phyloP scores from a whole-genome alignment of 1,284 basidiomycete species.

The Cryptococcus maquisensis region DNA sequence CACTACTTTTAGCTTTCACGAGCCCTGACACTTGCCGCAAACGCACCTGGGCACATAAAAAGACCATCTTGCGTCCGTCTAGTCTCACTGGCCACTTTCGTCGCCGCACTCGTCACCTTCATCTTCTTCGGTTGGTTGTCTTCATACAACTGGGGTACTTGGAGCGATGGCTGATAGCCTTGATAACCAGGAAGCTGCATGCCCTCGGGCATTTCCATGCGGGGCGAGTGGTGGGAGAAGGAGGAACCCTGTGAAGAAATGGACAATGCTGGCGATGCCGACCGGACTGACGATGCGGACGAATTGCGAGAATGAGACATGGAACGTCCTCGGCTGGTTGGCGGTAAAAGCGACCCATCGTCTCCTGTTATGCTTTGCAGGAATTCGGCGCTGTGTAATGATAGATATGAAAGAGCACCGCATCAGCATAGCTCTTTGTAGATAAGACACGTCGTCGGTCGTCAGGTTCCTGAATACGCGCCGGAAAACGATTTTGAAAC shows the following conservation, averaged over 20 bases:
- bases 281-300: constrained; percentile 38
- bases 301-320: constrained; percentile 39
- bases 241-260: constrained; percentile 42
- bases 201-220: constrained; percentile 42
- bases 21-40: not conserved
- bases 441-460: not conserved
- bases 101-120: constrained; percentile 91
- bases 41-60: constrained; percentile 70
- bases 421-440: constrained; percentile 4
- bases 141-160: not conserved
- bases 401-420: not conserved
- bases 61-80: constrained; percentile 83
- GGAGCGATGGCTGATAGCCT: not conserved
- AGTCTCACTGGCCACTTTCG: constrained; percentile 84
- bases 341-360: constrained; percentile 44
- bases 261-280: constrained; percentile 41
- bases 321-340: constrained; percentile 29
- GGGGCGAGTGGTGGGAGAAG: constrained; percentile 29
- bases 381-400: constrained; percentile 37
- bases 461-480: no score
- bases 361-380: constrained; percentile 42
- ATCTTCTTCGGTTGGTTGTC: constrained; percentile 54
- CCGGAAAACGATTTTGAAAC: not conserved
- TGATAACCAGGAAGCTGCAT: constrained; percentile 10
- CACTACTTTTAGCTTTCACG: not conserved